Evolutionary conservation across 306 rosid species (phyloP).

Genomic region (Purshia tridentata): DNA sequence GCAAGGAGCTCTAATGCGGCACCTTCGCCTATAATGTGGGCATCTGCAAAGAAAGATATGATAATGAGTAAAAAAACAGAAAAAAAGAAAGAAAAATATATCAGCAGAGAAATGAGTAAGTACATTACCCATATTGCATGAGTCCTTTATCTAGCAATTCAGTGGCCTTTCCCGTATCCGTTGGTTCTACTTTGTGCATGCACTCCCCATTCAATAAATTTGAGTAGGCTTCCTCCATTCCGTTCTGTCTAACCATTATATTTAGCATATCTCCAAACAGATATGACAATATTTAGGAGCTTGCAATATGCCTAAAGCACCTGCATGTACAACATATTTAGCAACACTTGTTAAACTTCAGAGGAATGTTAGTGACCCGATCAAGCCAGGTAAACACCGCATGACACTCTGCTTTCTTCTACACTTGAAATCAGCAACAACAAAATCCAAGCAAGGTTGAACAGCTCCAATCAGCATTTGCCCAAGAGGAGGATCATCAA

Average conservation of each 20-base stretch:
- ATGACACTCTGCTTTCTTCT: constrained; percentile 69
- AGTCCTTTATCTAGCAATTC: constrained; percentile 47
- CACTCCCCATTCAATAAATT: constrained; percentile 30
- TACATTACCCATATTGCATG: constrained; percentile 60
- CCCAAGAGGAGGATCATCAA: constrained; percentile 61
- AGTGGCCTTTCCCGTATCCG: constrained; percentile 8
- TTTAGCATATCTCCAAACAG: constrained; percentile 33
- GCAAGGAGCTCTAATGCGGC: constrained; percentile 81
- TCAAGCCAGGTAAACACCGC: constrained; percentile 67
- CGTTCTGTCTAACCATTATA: constrained; percentile 26
- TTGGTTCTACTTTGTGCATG: constrained; percentile 38
- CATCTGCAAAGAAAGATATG: constrained; percentile 49
- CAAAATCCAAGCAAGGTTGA: constrained; percentile 58
- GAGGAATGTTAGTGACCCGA: constrained; percentile 64
- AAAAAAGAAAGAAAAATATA: background rate
- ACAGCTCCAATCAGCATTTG: constrained; percentile 79
- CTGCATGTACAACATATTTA: constrained; percentile 65
- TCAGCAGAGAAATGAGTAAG: constrained; percentile 1
- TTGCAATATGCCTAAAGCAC: constrained; percentile 47
- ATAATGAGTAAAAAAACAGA: too few relatives aligned
- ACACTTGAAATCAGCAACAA: constrained; percentile 78
- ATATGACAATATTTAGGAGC: constrained; percentile 41
- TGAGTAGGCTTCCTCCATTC: constrained; percentile 4
- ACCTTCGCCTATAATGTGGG: constrained; percentile 69
- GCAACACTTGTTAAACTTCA: constrained; percentile 46